Evolutionary conservation across 495 filamentous ascomycete species (phyloP), one percentile per base, ranked within the genome.

Genomic region (Paragyromitra xinjiangensis): DNA sequence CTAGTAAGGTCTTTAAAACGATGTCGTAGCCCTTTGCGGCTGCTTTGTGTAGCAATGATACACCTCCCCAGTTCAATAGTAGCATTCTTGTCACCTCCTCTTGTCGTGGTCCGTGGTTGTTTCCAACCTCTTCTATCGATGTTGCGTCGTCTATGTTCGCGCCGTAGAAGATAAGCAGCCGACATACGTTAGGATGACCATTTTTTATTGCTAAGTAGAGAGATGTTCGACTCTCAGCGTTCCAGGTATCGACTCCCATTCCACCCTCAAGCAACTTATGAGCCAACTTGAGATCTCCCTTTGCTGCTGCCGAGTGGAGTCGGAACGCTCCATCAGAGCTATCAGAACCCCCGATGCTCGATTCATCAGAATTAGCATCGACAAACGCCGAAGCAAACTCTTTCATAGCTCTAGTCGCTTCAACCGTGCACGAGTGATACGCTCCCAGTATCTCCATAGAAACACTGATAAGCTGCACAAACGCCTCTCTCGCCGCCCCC

Each of bases 141-240:
- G 64, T 66, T 66, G 64, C 64, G 1, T n/a, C 3, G 16, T 51
- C 26, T 66, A 66, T 66, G 3, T 66, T 29, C 34, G 64, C 64
- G 14, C 64, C 64, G 22, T 66, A 66, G 64, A 66, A 66, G 26
- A 66, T 51, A 42, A 66, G 64, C 5, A 66, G 24, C 6, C 64
- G 64, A 39, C 22, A 22, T 6, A 51, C 26, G 24, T 66, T 34
- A 16, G 44, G 24, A 12, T 51, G 64, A 19, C 42, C 42, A 50
- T 51, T 22, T 29, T 66, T 24, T 37, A 66, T 37, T 12, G 45
- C 42, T 51, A 66, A 6, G 45, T 14, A 29, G 29, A 66, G 64
- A 26, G 44, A n/a, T 34, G 64, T 66, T 39, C 19, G 24, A 11
- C 44, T 37, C 64, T 66, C 64, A 0, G 44, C 64, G 6, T 66